Evolutionary conservation across 371 early-diverging fungal species (phyloP).

Genomic region (Mucor mucedo): DNA sequence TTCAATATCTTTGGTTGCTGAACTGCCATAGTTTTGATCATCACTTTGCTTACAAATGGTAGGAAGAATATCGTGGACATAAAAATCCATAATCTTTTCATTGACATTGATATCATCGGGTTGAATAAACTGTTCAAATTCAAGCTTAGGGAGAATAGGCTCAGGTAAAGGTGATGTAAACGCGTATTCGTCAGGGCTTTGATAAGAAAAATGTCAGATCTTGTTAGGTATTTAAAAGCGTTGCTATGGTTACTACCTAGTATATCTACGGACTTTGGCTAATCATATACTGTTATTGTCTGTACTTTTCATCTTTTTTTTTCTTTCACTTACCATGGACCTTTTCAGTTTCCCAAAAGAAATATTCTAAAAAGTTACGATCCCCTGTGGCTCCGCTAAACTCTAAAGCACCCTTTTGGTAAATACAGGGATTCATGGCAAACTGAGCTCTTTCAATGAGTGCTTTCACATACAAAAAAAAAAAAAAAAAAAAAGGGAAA

Average conservation of each 20-base stretch:
- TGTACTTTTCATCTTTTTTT: not conserved
- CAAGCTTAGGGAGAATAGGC: slow-evolving; percentile 84
- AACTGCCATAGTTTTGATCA: slow-evolving; percentile 90
- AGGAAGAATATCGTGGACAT: slow-evolving; percentile 75
- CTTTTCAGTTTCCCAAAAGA: slow-evolving; percentile 88
- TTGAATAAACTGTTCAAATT: slow-evolving; percentile 74
- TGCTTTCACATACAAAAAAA: slow-evolving; percentile 47
- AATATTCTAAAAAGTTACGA: slow-evolving; percentile 86
- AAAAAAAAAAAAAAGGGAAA: no score
- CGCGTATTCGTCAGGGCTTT: slow-evolving; percentile 94
- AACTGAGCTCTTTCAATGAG: slow-evolving; percentile 95
- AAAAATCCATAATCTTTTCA: slow-evolving; percentile 76
- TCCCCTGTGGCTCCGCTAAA: slow-evolving; percentile 64
- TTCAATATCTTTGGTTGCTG: slow-evolving; percentile 92
- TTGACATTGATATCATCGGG: slow-evolving; percentile 88
- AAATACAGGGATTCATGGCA: slow-evolving; percentile 79
- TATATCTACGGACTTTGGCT: slow-evolving; percentile 89
- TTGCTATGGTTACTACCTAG: slow-evolving; percentile 39
- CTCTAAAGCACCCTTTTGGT: slow-evolving; percentile 69
- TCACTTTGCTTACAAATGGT: slow-evolving; percentile 67
- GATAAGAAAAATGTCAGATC: not conserved
- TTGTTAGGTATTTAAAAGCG: no score
- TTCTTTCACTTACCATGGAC: slow-evolving; percentile 75
- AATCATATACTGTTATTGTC: not conserved
- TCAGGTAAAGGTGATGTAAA: slow-evolving; percentile 85